Conservation (phyloP, 345 rosid species). For the Angophora floribunda region DNA sequence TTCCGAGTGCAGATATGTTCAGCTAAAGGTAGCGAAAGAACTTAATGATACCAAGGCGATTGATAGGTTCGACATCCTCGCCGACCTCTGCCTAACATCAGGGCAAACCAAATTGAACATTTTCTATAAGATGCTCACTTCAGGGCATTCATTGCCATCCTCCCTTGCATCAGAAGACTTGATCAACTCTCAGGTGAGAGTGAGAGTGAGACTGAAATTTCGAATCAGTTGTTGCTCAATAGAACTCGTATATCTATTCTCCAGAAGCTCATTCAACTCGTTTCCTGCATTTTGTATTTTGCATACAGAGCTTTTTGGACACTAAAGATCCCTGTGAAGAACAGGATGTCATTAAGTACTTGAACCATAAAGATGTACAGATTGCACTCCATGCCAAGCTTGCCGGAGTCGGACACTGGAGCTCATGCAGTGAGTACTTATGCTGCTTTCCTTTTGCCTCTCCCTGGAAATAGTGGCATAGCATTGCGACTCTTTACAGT, state of each 20-base stretch:
- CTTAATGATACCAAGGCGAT: not conserved
- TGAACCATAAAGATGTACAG: constrained; percentile 42
- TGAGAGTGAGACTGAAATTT: not conserved
- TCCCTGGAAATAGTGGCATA: not conserved
- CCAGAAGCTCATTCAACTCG: not conserved
- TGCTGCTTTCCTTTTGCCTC: not conserved
- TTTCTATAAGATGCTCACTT: not conserved
- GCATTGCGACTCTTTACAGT: not conserved
- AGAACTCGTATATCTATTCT: not conserved
- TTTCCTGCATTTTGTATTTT: not conserved
- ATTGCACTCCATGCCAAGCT: constrained; percentile 33
- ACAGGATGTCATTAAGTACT: constrained; percentile 18
- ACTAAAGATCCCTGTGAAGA: constrained; percentile 19
- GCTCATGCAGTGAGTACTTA: constrained; percentile 22
- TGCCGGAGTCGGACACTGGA: constrained; percentile 17
- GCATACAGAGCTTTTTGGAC: not conserved
- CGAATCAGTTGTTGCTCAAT: not conserved
- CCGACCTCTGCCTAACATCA: constrained; percentile 19
- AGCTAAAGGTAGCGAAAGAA: not conserved
- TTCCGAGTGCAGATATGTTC: not conserved
- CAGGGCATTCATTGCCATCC: not conserved
- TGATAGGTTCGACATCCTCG: constrained; percentile 18
- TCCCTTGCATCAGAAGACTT: constrained; percentile 2
- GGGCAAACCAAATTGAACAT: constrained; percentile 1
- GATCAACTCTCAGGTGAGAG: not conserved